Evolutionary conservation across 805 yeast genomes (phyloP).

Genomic region (Pichia deserticola): DNA sequence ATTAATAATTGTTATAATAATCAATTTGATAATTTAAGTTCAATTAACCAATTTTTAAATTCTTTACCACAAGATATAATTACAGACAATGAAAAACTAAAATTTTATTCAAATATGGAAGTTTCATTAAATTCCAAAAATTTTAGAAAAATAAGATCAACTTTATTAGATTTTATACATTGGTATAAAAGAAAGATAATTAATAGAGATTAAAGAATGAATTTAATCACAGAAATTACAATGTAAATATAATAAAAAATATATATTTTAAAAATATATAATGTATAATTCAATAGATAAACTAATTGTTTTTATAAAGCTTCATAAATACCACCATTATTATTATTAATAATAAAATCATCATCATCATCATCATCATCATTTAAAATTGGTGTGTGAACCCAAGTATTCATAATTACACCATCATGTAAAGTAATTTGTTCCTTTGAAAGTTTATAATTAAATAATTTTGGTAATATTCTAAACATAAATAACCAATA

Average conservation of each 20-base stretch:
- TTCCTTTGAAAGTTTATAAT: conserved; percentile 9
- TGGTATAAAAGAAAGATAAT: conserved; percentile 81
- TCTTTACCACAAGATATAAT: conserved; percentile 58
- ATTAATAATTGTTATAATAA: conserved; percentile 40
- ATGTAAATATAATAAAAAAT: too few species aligned
- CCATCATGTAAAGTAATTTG: conserved; percentile 1
- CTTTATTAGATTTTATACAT: conserved; percentile 67
- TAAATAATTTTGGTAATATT: conserved; percentile 38
- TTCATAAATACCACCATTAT: too few species aligned
- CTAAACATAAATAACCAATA: conserved; percentile 53
- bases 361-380: too few species aligned
- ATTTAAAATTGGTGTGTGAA: too few species aligned
- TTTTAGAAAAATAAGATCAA: conserved; percentile 62
- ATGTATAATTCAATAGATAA: too few species aligned
- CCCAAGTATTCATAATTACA: conserved; percentile 1
- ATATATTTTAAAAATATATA: too few species aligned
- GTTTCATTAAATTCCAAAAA: conserved; percentile 61
- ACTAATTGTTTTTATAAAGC: too few species aligned
- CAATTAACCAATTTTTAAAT: conserved; percentile 52
- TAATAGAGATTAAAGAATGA: conserved; percentile 13
- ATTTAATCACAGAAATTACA: too few species aligned
- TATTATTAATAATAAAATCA: too few species aligned
- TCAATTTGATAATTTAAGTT: conserved; percentile 36
- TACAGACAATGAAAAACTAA: conserved; percentile 58
- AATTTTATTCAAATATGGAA: conserved; percentile 50